Evolutionary conservation across 805 yeast genomes (phyloP).

Genomic region (Yarrowia sp.): DNA sequence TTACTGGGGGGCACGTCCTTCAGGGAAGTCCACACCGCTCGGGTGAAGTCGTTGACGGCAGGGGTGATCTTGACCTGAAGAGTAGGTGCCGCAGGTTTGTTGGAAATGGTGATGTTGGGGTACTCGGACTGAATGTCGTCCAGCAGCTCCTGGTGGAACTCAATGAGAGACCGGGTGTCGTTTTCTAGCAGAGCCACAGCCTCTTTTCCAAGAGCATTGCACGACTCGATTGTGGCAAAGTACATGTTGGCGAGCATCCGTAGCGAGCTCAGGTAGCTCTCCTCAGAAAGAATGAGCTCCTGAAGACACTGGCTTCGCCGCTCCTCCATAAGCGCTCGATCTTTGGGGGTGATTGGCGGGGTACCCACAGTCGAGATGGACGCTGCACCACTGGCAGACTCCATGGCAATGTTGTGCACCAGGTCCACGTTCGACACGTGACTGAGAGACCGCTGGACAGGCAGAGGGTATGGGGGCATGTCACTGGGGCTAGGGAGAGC

Average conservation of each 20-base stretch:
- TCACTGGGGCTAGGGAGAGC: constrained; percentile 9
- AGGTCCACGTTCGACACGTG: constrained; percentile 20
- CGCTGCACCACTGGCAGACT: constrained; percentile 18
- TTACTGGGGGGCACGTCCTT: constrained; percentile 24
- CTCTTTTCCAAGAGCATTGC: constrained; percentile 9
- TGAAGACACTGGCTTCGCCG: constrained; percentile 27
- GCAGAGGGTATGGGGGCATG: constrained; percentile 1
- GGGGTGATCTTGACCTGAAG: constrained; percentile 12
- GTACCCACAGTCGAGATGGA: constrained; percentile 15
- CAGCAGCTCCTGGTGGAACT: constrained; percentile 33
- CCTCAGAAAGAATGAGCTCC: constrained; percentile 34
- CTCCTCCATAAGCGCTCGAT: constrained; percentile 33
- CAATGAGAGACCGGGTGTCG: constrained; percentile 29
- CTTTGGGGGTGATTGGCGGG: constrained; percentile 6
- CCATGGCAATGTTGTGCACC: constrained; percentile 24
- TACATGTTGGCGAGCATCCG: constrained; percentile 35
- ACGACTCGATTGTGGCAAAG: constrained; percentile 34
- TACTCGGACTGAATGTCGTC: constrained; percentile 28
- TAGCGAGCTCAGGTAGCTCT: constrained; percentile 18
- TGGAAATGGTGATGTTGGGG: constrained; percentile 27
- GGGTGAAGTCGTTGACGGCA: constrained; percentile 5
- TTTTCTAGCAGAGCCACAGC: constrained; percentile 20
- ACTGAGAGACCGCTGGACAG: constrained; percentile 22
- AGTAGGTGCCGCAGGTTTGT: constrained; percentile 21
- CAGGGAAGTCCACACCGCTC: constrained; percentile 28